Evolutionary conservation across 129 eudicot species (phyloP), one percentile per base, ranked within the genome.

Genomic region (Tagetes patula): DNA sequence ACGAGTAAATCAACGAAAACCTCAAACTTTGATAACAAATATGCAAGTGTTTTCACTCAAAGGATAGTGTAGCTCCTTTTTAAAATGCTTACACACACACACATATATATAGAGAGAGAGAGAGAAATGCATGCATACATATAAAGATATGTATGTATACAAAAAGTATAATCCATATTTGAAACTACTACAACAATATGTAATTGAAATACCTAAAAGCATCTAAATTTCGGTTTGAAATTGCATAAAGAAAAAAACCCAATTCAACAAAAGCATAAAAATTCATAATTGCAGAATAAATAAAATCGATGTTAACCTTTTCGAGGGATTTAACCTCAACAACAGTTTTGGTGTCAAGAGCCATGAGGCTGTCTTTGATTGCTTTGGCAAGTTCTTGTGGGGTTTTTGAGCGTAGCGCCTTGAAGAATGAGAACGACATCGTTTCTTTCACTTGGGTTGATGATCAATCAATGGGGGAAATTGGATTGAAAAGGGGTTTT

Each of bases 361-460:
- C 88, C 75, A 80, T 71, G 76, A 95, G 96, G 67, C 88, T 88
- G 48, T 95, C 99, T 77, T 82, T 86, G 72, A 87, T 82, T 67
- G 97, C 91, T 79, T 76, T 90, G 6, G 84, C 94, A 47, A 95
- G 84, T 79, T 95, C 99, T 80, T 69, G 94, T 5, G 99, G 96
- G 70, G 96, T 88, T 85, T 88, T 95, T 37, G 97, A 86, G 85
- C 86, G 67, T 14, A 89, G 82, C 42, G 96, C 84, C 88, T 90
- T 92, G 89, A 89, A 90, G 83, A 95, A 94, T 7, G 96, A 93
- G 81, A 95, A 95, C 61, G 99, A 95, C 99, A 93, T 93, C 73
- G 78, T 8, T 67, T 20, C 27, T 20, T 20, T 20, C 27, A 20
- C 27, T 67, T 55, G 20, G 58, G 31, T 47, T 20, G 27, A 20